Evolutionary conservation across 208 protist genomes (phyloP), one percentile per base, ranked within the genome.

Genomic region (Histomonas meleagridis): DNA sequence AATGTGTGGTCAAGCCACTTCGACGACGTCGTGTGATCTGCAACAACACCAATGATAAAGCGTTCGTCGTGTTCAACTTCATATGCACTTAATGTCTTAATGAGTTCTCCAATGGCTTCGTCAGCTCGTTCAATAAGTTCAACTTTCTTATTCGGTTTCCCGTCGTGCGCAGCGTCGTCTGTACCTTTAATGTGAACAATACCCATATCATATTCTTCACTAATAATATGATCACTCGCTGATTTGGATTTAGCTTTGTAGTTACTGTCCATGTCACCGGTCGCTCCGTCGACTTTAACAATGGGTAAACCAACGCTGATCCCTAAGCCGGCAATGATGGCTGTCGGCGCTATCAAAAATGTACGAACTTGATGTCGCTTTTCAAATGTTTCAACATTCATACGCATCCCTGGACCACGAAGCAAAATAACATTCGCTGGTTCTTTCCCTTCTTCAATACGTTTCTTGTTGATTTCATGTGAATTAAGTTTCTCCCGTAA

Each of bases 201-300:
- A 35, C 51, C 60, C 86, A 91, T 91, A 51, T 70, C 86, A 32
- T 91, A 91, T 70, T 91, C 40, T 21, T 91, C 53, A 18, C 51
- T 38, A 91, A 48, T 38, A 70, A 86, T 40, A 9, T 55, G 26
- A n/a, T 86, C 10, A 55, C 46, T 18, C 0, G 76, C 76, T 32
- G 40, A 18, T 28, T 57, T 86, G 0, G 46, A 12, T 35, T 86
- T 86, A 32, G 43, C 76, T 18, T 86, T 28, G 32, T 38, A 86
- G 38, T 91, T 70, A 32, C n/a, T 53, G 40, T 69, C 81, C 55
- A 91, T 57, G 28, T 91, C 81, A 18, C 55, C 55, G 26, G 55
- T 69, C 14, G 53, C 55, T 1, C 81, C 81, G 12, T 69, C 46
- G 38, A 57, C 55, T 48, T 91, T 91, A n/a, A 91, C 28, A 28